phyloP scores from a whole-genome alignment of 2,329 filamentous ascomycete species.

The Balansia obtecta region DNA sequence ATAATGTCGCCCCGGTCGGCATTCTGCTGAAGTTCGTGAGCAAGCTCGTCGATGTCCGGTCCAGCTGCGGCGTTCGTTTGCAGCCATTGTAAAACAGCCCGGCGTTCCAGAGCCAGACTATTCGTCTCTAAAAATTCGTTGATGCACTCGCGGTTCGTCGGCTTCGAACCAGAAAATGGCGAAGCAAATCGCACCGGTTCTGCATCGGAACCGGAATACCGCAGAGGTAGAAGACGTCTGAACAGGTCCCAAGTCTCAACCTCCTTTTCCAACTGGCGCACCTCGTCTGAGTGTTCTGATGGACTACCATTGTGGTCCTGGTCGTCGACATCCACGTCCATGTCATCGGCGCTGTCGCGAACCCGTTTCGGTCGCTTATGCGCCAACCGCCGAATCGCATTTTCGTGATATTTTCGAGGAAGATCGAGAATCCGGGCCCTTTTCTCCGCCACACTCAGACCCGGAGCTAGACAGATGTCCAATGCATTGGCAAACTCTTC shows the following conservation, averaged over 20 bases:
- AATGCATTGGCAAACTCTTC: conserved; percentile 76
- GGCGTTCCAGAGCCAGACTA: conserved; percentile 62
- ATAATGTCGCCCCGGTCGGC: conserved; percentile 73
- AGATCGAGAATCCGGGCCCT: conserved; percentile 57
- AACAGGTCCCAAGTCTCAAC: conserved; percentile 85
- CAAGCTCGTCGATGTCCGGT: conserved; percentile 62
- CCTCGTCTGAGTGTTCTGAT: conserved; percentile 12
- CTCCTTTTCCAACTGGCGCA: conserved; percentile 60
- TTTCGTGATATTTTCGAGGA: conserved; percentile 41
- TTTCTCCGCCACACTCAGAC: conserved; percentile 37
- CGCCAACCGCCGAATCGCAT: conserved; percentile 27
- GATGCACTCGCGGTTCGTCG: conserved; percentile 19
- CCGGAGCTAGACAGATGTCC: conserved; percentile 54
- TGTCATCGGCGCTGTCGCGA: conserved; percentile 28
- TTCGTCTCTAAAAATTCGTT: conserved; percentile 64
- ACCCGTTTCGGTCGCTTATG: conserved; percentile 17
- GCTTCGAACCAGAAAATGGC: conserved; percentile 16
- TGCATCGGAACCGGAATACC: conserved; percentile 35
- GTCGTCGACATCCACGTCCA: conserved; percentile 46
- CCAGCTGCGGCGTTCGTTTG: conserved; percentile 62
- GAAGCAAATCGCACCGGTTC: conserved; percentile 20
- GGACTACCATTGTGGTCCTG: neutral
- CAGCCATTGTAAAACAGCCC: conserved; percentile 74
- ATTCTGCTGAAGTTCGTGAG: conserved; percentile 61
- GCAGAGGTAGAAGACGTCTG: conserved; percentile 57